Conservation (phyloP, 768 basidiomycete genomes). For the Chalciporus sphaerocephalus region DNA sequence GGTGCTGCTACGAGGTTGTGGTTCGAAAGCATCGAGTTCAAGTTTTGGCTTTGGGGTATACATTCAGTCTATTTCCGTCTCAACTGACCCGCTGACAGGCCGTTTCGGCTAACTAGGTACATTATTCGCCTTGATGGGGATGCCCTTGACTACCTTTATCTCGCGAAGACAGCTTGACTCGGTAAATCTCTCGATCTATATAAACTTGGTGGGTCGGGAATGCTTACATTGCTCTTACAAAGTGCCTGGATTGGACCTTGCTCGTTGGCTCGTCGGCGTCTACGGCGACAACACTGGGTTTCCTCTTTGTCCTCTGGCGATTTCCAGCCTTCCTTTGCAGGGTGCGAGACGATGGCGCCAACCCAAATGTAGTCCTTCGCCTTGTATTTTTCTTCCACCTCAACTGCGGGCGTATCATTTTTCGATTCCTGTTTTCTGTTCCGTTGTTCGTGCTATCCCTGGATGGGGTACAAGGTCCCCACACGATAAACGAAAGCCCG, state of each 20-base stretch:
- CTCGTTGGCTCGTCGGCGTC: conserved; percentile 65
- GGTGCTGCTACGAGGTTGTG: conserved; percentile 65
- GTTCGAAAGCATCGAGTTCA: conserved; percentile 80
- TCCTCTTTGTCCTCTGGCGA: conserved; percentile 64
- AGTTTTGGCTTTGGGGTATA: conserved; percentile 64
- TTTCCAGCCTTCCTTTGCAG: conserved; percentile 69
- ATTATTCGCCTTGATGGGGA: conserved; percentile 56
- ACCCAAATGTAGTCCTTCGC: conserved; percentile 68
- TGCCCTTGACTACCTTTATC: conserved; percentile 66
- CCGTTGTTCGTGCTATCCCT: conserved; percentile 64
- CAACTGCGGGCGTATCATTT: conserved; percentile 68
- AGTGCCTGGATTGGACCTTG: conserved; percentile 76
- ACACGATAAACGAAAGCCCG: conserved; percentile 50
- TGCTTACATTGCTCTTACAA: conserved; percentile 9
- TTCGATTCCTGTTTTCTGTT: conserved; percentile 69
- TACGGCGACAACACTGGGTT: conserved; percentile 61
- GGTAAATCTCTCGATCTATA: conserved; percentile 34
- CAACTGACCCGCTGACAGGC: conserved; percentile 12
- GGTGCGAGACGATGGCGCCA: conserved; percentile 70
- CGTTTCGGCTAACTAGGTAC: conserved; percentile 44
- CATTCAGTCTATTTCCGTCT: not conserved
- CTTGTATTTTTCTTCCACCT: conserved; percentile 72
- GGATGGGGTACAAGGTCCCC: conserved; percentile 54
- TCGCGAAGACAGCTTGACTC: conserved; percentile 54
- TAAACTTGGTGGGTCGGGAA: not conserved